Base-by-base conservation (phyloP, 352 stramenopile species). In the Phytophthora meadii region DNA sequence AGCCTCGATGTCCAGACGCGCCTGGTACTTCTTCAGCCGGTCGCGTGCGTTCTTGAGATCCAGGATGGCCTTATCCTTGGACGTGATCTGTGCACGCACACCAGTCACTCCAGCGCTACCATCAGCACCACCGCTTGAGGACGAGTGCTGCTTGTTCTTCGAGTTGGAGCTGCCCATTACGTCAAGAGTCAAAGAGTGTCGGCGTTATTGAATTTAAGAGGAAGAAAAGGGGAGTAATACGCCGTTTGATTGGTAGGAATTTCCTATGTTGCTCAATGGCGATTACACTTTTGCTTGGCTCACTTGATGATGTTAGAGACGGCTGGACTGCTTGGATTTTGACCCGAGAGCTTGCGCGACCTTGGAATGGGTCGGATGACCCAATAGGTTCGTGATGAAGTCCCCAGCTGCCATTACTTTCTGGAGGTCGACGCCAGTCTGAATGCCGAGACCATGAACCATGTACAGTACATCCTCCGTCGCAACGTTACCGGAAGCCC, bases 401-500 rank as follows among this genome's bases (percentile, higher is more conserved):
- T 89, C 75, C 14, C 94, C 90, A 17, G 87, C 90, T 44, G 92
- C 79, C 19, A 97, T 88, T n/a, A 99, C 73, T 75, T 95, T 93
- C 19, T 90, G 42, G n/a, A 99, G 62, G 74, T 99, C 87, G 15
- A 99, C 90, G 40, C 95, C 96, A 10, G 96, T 99, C n/a, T 80
- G 65, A 32, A 99, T 93, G 34, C 96, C 95, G 41, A 99, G 78
- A 11, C 97, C 96, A 50, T 99, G 74, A 32, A 99, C 68, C 96
- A 99, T 99, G 81, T 99, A 99, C 6, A 99, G 81, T 42, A 99
- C 92, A 73, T 99, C 97, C 76, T 99, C 97, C 0, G 97, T 99
- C 9, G 97, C 95, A 15, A 99, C 93, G 74, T 99, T 99, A 32
- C 97, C 97, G 5, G 92, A 98, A 12, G 97, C 97, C 53, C 96